Evolutionary conservation across 2,329 filamentous ascomycete species (phyloP).

Genomic region (Neurospora sp.): DNA sequence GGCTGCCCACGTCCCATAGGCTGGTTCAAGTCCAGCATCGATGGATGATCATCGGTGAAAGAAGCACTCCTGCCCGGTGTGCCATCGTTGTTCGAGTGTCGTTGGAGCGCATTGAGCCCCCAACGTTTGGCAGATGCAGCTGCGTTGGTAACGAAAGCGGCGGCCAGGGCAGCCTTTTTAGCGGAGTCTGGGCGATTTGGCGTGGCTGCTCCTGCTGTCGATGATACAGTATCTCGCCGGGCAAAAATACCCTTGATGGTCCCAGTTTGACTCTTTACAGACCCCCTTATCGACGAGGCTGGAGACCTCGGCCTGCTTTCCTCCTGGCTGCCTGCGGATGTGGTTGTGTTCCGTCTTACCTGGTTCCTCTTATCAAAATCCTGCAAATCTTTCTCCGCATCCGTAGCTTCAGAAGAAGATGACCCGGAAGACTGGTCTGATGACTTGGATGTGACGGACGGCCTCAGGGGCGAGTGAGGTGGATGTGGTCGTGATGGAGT

Average conservation of each 20-base stretch:
- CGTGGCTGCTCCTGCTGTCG: slow-evolving; percentile 4
- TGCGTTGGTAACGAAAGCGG: slow-evolving; percentile 38
- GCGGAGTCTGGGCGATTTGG: slow-evolving; percentile 10
- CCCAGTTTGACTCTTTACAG: slow-evolving; percentile 12
- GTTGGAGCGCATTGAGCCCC: slow-evolving; percentile 48
- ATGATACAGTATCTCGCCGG: slow-evolving; percentile 14
- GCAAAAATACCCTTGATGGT: slow-evolving; percentile 15
- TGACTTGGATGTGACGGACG: slow-evolving; percentile 28
- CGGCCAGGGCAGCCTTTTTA: slow-evolving; percentile 43
- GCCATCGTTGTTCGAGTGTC: slow-evolving; percentile 35
- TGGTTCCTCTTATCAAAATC: slow-evolving; percentile 28
- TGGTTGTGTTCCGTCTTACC: slow-evolving; percentile 24
- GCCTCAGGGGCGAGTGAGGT: slow-evolving; percentile 30
- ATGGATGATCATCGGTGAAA: slow-evolving; percentile 11
- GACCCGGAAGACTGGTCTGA: slow-evolving; percentile 39
- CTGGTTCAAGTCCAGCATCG: slow-evolving; percentile 39
- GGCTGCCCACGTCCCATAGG: slow-evolving; percentile 79
- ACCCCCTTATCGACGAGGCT: slow-evolving; percentile 13
- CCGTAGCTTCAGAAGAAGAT: slow-evolving; percentile 35
- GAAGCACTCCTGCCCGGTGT: slow-evolving; percentile 17
- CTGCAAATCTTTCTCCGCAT: slow-evolving; percentile 27
- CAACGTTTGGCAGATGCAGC: slow-evolving; percentile 48
- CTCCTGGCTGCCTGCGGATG: slow-evolving; percentile 25
- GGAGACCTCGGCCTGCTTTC: slow-evolving; percentile 17
- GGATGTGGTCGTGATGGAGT: slow-evolving; percentile 42